Evolutionary conservation across 2,329 filamentous ascomycete genomes (phyloP), one percentile per base, ranked within the genome.

Genomic region (Colletotrichum sp.): DNA sequence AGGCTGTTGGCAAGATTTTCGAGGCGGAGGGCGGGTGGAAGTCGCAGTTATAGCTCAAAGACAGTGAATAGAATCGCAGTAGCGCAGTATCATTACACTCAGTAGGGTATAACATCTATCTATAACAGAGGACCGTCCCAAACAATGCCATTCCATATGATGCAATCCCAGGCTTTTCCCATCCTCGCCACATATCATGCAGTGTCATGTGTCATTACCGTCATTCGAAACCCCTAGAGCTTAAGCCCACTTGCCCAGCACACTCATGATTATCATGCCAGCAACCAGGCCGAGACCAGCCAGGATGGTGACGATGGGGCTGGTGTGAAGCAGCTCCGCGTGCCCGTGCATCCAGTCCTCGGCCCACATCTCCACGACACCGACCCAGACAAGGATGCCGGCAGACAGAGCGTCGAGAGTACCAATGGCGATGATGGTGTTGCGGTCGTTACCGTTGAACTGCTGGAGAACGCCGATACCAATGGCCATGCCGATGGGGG

Each of bases 401-500:
- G 94, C 93, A 1, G 92, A 94, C 12, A 96, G 81, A 8, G 94
- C 93, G 82, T 96, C 92, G 2, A 96, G 86, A 0, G 93, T 95
- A 1, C 94, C 94, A 43, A 96, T 91, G 4, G 94, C 92, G 58
- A 96, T 83, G 55, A 95, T 87, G 0, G 94, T 96, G 3, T 88
- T 87, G 5, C 88, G 89, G 78, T 94, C 90, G 79, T 94, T 95
- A 6, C 93, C 94, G 79, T 96, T 96, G 84, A 95, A 96, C 10
- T 87, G 82, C 48, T 92, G 84, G 32, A 96, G 84, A 5, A 94
- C 93, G 4, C 93, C 93, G 38, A 95, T 92, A 1, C 94, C 94
- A 75, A 96, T 95, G 1, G 92, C 93, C 94, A 96, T 96, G 13
- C 94, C 94, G 34, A 95, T 85, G 0, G 94, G 94, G 0, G 94